A percentile compares a stretch with the other conserved stretches of the same genome.
Conservation (phyloP, 2,329 filamentous ascomycete genomes). For the Neofusicoccum kwambonambiense region DNA sequence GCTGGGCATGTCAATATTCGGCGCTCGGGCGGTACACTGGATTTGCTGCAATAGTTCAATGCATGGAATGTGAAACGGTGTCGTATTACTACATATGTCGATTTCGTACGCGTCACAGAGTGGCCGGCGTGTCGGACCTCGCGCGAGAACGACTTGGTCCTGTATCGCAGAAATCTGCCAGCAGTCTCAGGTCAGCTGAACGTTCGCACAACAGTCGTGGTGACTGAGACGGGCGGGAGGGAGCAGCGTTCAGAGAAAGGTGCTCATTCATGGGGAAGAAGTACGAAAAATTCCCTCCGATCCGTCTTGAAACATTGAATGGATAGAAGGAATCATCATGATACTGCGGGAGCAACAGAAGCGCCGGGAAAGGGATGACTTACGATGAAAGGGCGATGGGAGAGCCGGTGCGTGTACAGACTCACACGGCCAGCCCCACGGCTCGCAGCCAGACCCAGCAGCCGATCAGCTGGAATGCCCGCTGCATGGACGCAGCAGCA, state of each 20-base stretch:
- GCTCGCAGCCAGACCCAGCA: not conserved
- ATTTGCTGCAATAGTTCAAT: constrained; percentile 10
- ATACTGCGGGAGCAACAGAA: not conserved
- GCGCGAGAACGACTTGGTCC: not conserved
- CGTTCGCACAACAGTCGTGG: not conserved
- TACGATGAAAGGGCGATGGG: not conserved
- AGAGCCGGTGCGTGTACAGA: not conserved
- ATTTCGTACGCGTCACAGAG: not conserved
- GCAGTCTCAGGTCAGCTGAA: not conserved
- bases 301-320: constrained; percentile 37
- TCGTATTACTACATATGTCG: constrained; percentile 13
- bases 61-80: constrained; percentile 14
- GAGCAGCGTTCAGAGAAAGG: constrained; percentile 19
- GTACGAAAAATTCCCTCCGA: constrained; percentile 32
- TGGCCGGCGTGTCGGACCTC: not conserved
- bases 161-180: not conserved
- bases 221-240: not conserved
- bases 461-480: not conserved
- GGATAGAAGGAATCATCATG: constrained; percentile 29
- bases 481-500: not conserved
- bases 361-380: not conserved
- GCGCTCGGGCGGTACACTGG: constrained; percentile 9
- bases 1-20: constrained; percentile 12
- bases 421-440: not conserved
- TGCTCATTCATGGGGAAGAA: constrained; percentile 31